These are phyloP conservation scores for Daedalea quercina DNA, from an alignment of 768 basidiomycete species.

Conservation along the genomic window DNA sequence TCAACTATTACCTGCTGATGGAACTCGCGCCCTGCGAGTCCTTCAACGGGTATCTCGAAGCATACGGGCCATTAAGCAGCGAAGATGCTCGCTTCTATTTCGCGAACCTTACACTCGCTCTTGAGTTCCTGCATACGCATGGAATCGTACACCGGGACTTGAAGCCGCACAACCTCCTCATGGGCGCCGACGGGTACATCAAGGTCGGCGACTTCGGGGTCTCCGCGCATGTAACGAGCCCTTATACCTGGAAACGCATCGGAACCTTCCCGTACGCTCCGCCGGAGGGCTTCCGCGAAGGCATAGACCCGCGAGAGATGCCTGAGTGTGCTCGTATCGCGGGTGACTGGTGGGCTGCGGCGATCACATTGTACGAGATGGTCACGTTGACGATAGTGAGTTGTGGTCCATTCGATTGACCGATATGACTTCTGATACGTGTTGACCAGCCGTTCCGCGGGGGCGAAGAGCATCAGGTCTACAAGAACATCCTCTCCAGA, in stretches of 20 bases:
- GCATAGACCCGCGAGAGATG: background rate
- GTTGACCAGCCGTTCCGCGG: background rate
- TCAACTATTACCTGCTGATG: constrained; percentile 43
- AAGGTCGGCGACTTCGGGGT: constrained; percentile 46
- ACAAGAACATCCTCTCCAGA: background rate
- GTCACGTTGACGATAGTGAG: constrained; percentile 29
- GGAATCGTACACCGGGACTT: constrained; percentile 49
- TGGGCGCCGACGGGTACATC: constrained; percentile 52
- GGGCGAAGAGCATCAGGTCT: background rate
- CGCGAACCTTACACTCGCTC: constrained; percentile 43
- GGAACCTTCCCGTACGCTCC: background rate
- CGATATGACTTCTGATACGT: too few relatives aligned
- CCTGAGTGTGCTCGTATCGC: constrained; percentile 15
- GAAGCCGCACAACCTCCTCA: constrained; percentile 51
- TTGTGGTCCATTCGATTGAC: background rate
- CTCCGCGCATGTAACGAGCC: constrained; percentile 13
- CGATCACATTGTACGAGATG: constrained; percentile 49
- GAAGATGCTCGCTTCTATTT: constrained; percentile 42
- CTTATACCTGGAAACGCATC: background rate
- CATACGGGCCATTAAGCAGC: constrained; percentile 24
- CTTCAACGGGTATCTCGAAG: constrained; percentile 30
- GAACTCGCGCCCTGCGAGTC: constrained; percentile 44
- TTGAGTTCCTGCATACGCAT: constrained; percentile 39
- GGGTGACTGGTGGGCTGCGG: constrained; percentile 50
- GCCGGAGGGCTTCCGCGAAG: background rate